Conservation (phyloP, 305 asterid species). For the Rubia occidens region DNA sequence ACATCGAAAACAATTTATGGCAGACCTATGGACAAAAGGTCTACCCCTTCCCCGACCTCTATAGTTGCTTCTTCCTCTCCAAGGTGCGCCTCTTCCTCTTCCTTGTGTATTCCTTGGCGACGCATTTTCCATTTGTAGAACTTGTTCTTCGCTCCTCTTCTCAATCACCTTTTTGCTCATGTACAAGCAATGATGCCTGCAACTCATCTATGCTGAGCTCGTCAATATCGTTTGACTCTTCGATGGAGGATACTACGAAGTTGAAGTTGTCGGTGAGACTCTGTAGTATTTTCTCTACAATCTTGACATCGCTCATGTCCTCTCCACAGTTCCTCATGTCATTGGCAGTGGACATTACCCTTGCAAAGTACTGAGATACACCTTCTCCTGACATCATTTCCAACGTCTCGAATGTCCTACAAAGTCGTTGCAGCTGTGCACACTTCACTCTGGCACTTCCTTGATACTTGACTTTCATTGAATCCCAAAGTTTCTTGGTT, state of each 20-base stretch:
- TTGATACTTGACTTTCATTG: slow-evolving; percentile 1
- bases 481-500: neutral
- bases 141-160: neutral
- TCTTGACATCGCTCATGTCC: neutral
- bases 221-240: too few relatives aligned
- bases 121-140: too few relatives aligned
- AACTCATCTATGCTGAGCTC: too few relatives aligned
- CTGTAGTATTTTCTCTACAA: neutral
- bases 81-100: neutral
- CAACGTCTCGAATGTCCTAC: too few relatives aligned
- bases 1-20: neutral
- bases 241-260: too few relatives aligned
- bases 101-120: neutral
- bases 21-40: neutral
- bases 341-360: neutral
- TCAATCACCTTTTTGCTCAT: too few relatives aligned
- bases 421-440: neutral
- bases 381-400: too few relatives aligned
- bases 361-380: too few relatives aligned
- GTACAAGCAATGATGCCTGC: too few relatives aligned
- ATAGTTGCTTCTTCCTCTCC: too few relatives aligned
- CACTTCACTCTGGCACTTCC: neutral
- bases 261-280: too few relatives aligned
- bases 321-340: neutral
- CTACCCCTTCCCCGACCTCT: neutral